Evolutionary conservation across 352 stramenopile genomes (phyloP).

Genomic region (Phytophthora sp.): DNA sequence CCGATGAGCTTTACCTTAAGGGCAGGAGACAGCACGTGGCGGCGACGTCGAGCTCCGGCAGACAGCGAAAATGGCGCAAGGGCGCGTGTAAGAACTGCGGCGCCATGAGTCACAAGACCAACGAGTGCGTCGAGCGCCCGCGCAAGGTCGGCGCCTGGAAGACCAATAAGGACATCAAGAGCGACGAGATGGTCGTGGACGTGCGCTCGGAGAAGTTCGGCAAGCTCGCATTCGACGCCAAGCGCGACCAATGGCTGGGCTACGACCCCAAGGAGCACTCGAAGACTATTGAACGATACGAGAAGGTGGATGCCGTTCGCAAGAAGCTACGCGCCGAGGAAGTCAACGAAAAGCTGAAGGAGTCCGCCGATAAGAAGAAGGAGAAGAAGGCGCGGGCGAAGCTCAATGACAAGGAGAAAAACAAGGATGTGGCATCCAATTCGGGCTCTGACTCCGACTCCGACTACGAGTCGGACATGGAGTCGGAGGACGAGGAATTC

Average conservation of each 20-base stretch:
- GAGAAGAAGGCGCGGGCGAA: constrained; percentile 36
- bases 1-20: constrained; percentile 80
- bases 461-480: constrained; percentile 88
- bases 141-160: constrained; percentile 93
- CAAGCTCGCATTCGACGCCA: constrained; percentile 97
- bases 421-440: constrained; percentile 29
- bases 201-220: constrained; percentile 89
- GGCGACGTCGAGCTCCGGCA: background rate
- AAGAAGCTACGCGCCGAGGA: constrained; percentile 83
- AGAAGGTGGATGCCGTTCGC: constrained; percentile 82
- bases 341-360: constrained; percentile 77
- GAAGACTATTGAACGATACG: constrained; percentile 79
- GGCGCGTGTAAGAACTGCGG: constrained; percentile 96
- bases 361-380: constrained; percentile 50
- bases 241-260: constrained; percentile 97
- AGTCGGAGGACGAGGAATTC: constrained; percentile 93
- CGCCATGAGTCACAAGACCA: constrained; percentile 92
- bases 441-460: constrained; percentile 90
- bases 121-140: constrained; percentile 93
- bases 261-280: constrained; percentile 89
- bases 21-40: constrained; percentile 33
- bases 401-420: constrained; percentile 26
- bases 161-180: constrained; percentile 88
- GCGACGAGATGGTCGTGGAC: constrained; percentile 87
- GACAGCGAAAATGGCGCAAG: constrained; percentile 81